phyloP scores from a whole-genome alignment of 495 filamentous ascomycete genomes.

The Rostrohypoxylon terebratum region DNA sequence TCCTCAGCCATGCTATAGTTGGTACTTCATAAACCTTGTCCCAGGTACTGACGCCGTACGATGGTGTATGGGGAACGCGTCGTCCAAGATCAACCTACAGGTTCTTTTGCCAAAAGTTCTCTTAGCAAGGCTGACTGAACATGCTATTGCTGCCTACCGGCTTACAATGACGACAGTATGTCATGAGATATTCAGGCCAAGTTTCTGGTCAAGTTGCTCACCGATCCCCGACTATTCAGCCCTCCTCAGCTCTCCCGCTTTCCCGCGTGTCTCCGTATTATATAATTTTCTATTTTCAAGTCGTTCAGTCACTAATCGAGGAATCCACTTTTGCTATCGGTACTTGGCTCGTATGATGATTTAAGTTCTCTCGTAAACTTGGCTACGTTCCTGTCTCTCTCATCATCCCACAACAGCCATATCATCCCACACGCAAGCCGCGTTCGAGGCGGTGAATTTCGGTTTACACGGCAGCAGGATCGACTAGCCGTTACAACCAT shows the following conservation, averaged over 20 bases:
- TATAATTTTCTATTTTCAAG: conserved; percentile 28
- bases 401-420: conserved; percentile 10
- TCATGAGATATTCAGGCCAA: conserved; percentile 1
- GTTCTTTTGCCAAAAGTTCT: not conserved
- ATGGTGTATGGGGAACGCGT: not conserved
- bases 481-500: conserved; percentile 12
- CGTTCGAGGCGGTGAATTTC: conserved; percentile 40
- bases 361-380: conserved; percentile 16
- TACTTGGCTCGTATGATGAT: conserved; percentile 29
- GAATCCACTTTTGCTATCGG: conserved; percentile 18
- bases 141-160: not conserved
- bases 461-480: conserved; percentile 36
- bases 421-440: conserved; percentile 10
- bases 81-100: not conserved
- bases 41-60: conserved; percentile 6
- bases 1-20: not conserved
- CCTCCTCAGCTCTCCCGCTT: not conserved
- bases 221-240: conserved; percentile 19
- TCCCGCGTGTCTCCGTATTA: conserved; percentile 16
- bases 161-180: not conserved
- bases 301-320: not conserved
- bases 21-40: not conserved
- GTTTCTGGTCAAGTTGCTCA: conserved; percentile 6
- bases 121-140: conserved; percentile 12
- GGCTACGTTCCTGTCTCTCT: not conserved